Evolutionary conservation across 2,329 filamentous ascomycete species (phyloP), one percentile per base, ranked within the genome.

Genomic region (Teratosphaeria epicoccoides): DNA sequence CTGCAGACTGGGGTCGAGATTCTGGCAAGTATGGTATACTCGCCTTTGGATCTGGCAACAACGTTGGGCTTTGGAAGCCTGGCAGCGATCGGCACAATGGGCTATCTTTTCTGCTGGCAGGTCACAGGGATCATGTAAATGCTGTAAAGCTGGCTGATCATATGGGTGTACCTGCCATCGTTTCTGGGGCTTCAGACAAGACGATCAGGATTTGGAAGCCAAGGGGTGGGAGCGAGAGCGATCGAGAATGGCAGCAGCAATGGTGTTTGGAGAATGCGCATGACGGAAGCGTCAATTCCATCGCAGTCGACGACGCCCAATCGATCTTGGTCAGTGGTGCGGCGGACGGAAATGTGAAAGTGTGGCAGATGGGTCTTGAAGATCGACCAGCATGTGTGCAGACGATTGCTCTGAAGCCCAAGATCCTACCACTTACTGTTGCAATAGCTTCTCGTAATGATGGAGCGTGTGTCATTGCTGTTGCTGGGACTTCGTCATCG

Each of bases 21-120:
- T 17, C n/a, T 17, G n/a, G 20, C 33, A 40, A 17, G 9, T 14
- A 1, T n/a, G 87, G 85, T 9, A 67, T 89, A 44, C 75, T 98
- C 50, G 93, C 89, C 25, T 98, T 88, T 72, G 93, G 93, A 26
- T 85, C 90, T 7, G 88, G 94, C 69, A 83, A 84, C 60, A 93
- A 93, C 70, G 79, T 98, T 61, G 91, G 89, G 43, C 66, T 97
- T 40, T 98, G 93, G 93, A 76, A 82, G 65, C 89, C 89, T 12
- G 52, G 79, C 70, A 72, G 77, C 52, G 57, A 64, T 25, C 59
- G 66, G 24, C 61, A 73, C 23, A 65, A 62, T 17, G 90, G 91
- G 5, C 75, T 95, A 11, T 76, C 75, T 48, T 68, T 70, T 0
- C 74, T 95, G 1, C 73, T 97, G 28, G 76, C 77, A 29, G 88